These are phyloP conservation scores for Solanum bukasovii DNA, from an alignment of 257 asterid genomes.

Conservation along the genomic window DNA sequence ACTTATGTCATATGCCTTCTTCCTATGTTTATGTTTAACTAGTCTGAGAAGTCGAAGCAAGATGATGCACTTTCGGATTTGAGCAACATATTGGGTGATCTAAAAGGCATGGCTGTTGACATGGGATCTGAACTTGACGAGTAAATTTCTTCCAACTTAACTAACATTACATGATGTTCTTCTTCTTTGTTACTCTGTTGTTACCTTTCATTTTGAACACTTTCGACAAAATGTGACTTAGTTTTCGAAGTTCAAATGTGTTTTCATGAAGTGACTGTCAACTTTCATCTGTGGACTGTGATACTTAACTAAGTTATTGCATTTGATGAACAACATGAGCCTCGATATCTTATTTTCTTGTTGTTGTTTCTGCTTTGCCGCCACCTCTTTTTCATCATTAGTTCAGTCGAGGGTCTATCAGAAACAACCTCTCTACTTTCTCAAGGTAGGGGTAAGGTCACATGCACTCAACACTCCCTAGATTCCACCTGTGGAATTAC, in stretches of 20 bases:
- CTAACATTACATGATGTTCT: background rate
- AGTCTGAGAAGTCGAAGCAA: slow-evolving; percentile 83
- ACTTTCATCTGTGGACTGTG: too few relatives aligned
- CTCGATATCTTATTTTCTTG: background rate
- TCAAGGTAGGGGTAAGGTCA: background rate
- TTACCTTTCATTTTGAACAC: background rate
- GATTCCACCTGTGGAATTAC: too few relatives aligned
- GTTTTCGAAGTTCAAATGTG: background rate
- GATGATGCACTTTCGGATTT: slow-evolving; percentile 72
- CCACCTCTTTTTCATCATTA: background rate
- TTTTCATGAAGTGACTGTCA: background rate
- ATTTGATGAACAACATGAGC: background rate
- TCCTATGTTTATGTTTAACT: background rate
- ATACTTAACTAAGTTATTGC: background rate
- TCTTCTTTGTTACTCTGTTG: background rate
- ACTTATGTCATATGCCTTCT: background rate
- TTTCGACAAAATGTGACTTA: background rate
- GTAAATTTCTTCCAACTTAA: slow-evolving; percentile 10
- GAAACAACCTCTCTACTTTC: background rate
- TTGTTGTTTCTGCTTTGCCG: background rate
- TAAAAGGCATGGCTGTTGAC: slow-evolving; percentile 84
- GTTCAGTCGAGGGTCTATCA: background rate
- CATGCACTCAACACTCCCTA: too few relatives aligned
- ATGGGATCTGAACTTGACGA: slow-evolving; percentile 77
- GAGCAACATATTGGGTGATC: slow-evolving; percentile 61